Base-by-base conservation (phyloP, 257 asterid species). In the Forsythia viridissima region DNA sequence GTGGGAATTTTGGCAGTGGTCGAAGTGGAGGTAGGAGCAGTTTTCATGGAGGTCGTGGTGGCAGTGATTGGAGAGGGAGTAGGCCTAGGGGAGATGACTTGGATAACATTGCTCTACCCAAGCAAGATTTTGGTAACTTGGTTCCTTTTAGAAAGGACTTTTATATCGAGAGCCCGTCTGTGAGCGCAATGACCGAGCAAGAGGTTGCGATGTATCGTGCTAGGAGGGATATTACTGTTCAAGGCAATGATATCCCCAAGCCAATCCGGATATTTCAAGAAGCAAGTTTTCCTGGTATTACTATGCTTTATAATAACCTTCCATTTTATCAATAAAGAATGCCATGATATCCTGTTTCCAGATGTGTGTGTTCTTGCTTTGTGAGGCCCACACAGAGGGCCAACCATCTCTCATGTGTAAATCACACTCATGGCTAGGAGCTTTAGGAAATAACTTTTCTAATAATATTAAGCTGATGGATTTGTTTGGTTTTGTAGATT, bases 191-290 rank as follows among this genome's bases (percentile, higher is more conserved):
- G 97, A 84, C 86, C 8, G 94, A 91, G 74, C 92, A 87, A 78
- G 97, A 94, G 70, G 91, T 83, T 80, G 80, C 84, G 67, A 80
- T 82, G 86, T 94, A 91, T 79, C 96, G 98, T 38, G 88, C 92
- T 20, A 85, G 84, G 38, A 88, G 94, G 44, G 96, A 94, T 43
- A 91, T 94, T 74, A 91, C 96, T 12, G 84, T 92, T 76, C 92
- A 94, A 84, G 98, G 98, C 48, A 86, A 80, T 3, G 97, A 90
- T 81, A 84, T 92, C 11, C 98, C 97, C 65, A 94, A 87, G 85
- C 98, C 98, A 71, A 86, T 94, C 78, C 87, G 92, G 82, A 80
- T 88, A 86, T 92, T 94, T 80, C 90, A 90, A 3, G 98, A 92
- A 82, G 97, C 98, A 30, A 92, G 86, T 76, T 88, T 91, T 81